phyloP scores from a whole-genome alignment of 441 rosid genomes.

The Pelargonium fulgidum region DNA sequence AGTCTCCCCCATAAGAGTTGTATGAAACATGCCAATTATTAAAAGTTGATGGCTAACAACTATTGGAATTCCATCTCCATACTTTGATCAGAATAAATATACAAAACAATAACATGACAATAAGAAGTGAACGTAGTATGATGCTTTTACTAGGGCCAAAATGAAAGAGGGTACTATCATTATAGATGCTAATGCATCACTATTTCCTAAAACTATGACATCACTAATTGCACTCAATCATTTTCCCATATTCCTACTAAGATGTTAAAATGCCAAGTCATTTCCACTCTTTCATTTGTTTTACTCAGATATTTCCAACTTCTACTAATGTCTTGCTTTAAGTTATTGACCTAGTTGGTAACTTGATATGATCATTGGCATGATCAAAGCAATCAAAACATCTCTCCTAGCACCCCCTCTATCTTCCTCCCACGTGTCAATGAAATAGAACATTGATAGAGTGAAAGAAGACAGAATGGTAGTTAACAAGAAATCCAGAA shows the following conservation, averaged over 20 bases:
- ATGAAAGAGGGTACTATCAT: background rate
- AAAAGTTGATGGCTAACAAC: too few relatives aligned
- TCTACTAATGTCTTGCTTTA: too few relatives aligned
- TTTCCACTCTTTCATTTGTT: background rate
- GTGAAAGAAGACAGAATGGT: background rate
- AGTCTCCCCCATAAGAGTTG: too few relatives aligned
- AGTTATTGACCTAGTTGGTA: too few relatives aligned
- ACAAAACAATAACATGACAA: background rate
- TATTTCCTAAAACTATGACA: background rate
- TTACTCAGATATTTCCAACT: too few relatives aligned
- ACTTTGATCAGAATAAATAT: background rate
- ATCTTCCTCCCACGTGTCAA: background rate
- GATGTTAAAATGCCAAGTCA: background rate
- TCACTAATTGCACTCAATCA: background rate
- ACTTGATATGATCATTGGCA: too few relatives aligned
- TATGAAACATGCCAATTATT: too few relatives aligned
- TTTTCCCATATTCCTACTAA: background rate
- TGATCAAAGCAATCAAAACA: too few relatives aligned
- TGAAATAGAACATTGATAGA: background rate
- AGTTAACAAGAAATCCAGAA: background rate
- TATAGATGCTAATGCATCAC: background rate
- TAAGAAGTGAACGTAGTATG: background rate
- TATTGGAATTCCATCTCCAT: too few relatives aligned
- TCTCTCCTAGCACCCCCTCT: background rate
- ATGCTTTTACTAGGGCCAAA: background rate